These are phyloP conservation scores for Cryoendolithus antarcticus DNA, from an alignment of 2,329 filamentous ascomycete genomes.

Conservation along the genomic window DNA sequence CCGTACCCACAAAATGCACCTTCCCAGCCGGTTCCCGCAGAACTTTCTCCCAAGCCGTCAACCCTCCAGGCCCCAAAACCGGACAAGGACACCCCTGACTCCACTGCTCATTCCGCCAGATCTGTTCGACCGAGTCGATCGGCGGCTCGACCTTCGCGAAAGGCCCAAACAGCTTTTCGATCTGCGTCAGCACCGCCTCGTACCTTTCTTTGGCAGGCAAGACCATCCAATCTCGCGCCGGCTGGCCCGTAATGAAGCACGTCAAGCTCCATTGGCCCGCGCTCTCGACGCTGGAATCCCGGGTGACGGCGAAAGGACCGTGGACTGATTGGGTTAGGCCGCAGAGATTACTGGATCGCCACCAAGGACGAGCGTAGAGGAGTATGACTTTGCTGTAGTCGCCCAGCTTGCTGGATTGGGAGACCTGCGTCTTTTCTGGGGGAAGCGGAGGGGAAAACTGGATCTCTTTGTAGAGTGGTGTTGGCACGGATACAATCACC, in stretches of 20 bases:
- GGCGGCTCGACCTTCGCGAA: constrained; percentile 18
- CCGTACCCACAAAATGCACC: constrained; percentile 44
- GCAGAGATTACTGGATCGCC: constrained; percentile 32
- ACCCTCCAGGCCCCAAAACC: constrained; percentile 13
- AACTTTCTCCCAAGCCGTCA: constrained; percentile 13
- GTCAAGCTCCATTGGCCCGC: constrained; percentile 23
- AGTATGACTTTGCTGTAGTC: constrained; percentile 42
- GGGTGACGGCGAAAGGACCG: constrained; percentile 34
- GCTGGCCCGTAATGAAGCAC: constrained; percentile 30
- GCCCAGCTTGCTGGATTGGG: constrained; percentile 16
- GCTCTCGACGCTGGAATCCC: constrained; percentile 30
- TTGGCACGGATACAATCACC: constrained; percentile 39
- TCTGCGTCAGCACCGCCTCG: constrained; percentile 23
- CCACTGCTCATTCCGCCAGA: constrained; percentile 18
- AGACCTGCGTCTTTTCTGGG: constrained; percentile 19
- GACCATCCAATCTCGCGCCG: constrained; percentile 26
- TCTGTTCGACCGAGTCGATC: constrained; percentile 18
- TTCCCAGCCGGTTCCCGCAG: constrained; percentile 21
- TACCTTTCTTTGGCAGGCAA: constrained; percentile 18
- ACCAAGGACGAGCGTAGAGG: constrained; percentile 35
- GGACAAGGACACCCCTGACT: constrained; percentile 19
- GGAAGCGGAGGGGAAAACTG: constrained; percentile 37
- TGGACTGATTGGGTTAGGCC: constrained; percentile 35
- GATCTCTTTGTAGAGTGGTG: constrained; percentile 34
- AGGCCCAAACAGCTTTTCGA: constrained; percentile 20